Evolutionary conservation across 805 yeast genomes (phyloP), one percentile per base, ranked within the genome.

Genomic region (Yarrowia keelungensis): DNA sequence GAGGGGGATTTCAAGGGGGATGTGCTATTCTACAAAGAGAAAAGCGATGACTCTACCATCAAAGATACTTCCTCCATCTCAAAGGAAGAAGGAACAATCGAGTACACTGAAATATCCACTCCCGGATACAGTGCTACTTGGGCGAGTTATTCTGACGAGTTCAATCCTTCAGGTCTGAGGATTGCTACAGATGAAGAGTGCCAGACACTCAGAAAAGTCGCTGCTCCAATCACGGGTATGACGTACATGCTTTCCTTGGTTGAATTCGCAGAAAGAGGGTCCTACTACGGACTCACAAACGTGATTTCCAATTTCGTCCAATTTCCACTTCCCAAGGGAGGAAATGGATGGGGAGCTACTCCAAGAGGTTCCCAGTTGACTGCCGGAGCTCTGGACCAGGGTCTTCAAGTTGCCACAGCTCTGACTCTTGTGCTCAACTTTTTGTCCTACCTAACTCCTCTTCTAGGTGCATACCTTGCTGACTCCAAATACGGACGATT

Each of bases 321-420:
- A 22, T 43, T 43, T 43, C 47, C 47, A 5, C 47, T 43, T 16
- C 47, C 47, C 26, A 43, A 43, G 9, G 47, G 47, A 2, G 47
- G 47, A 43, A 43, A 43, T 5, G 47, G 47, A 8, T 43, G 47
- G 47, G 47, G 47, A 43, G 47, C 47, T 9, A 43, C 47, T 43
- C 47, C 47, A 10, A 43, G 26, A 16, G 47, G 47, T 43, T 16
- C 26, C 10, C 47, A 43, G 26, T 22, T 43, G 26, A 43, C 47
- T 0, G 47, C 47, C 1, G 47, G 47, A 7, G 47, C 47, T 8
- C 47, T 43, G 14, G 47, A 43, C 16, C 47, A 43, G 26, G 47
- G 47, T 8, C 47, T 43, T 43, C 47, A 43, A 43, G 47, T 43
- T 7, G 47, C 47, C 47, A 43, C 47, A 1, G 47, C 47, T 43